A percentile compares a stretch with the other conserved stretches of the same genome.
These are phyloP conservation scores for Sinapis alba DNA, from an alignment of 441 rosid genomes.

Conservation along the genomic window DNA sequence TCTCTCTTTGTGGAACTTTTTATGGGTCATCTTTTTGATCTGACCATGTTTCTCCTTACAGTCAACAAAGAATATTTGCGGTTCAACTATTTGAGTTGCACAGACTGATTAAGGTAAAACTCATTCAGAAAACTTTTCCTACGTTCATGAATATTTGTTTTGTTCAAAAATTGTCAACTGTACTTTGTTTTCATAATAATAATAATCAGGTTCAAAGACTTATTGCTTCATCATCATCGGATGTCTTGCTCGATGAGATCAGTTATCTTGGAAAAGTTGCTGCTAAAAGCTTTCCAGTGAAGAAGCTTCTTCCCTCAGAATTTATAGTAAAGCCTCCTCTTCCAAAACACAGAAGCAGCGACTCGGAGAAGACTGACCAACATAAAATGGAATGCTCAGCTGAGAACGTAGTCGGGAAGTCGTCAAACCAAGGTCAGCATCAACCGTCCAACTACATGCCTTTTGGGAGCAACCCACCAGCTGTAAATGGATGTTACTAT, in stretches of 20 bases:
- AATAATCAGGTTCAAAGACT: conserved; percentile 71
- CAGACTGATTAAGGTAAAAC: conserved; percentile 83
- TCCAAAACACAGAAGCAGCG: conserved; percentile 46
- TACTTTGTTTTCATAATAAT: conserved; percentile 15
- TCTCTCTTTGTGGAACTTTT: background rate
- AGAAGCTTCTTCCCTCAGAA: conserved; percentile 46
- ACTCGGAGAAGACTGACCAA: conserved; percentile 50
- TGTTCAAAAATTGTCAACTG: background rate
- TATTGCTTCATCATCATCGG: conserved; percentile 77
- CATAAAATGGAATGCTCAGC: conserved; percentile 63
- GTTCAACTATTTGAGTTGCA: conserved; percentile 89
- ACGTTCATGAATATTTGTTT: background rate
- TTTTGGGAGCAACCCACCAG: conserved; percentile 39
- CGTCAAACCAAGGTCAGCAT: conserved; percentile 36
- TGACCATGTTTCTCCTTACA: conserved; percentile 52
- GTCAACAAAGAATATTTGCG: conserved; percentile 88
- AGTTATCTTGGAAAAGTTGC: conserved; percentile 47
- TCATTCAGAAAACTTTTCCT: background rate
- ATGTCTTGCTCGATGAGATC: conserved; percentile 57
- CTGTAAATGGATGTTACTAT: conserved; percentile 49
- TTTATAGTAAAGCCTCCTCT: conserved; percentile 44
- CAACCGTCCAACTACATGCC: conserved; percentile 49
- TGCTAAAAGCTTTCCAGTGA: conserved; percentile 45
- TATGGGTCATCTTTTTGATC: conserved; percentile 37
- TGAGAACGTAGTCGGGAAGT: conserved; percentile 64